phyloP scores from a whole-genome alignment of 371 early-diverging fungal genomes.

The Gilbertella persicaria region DNA sequence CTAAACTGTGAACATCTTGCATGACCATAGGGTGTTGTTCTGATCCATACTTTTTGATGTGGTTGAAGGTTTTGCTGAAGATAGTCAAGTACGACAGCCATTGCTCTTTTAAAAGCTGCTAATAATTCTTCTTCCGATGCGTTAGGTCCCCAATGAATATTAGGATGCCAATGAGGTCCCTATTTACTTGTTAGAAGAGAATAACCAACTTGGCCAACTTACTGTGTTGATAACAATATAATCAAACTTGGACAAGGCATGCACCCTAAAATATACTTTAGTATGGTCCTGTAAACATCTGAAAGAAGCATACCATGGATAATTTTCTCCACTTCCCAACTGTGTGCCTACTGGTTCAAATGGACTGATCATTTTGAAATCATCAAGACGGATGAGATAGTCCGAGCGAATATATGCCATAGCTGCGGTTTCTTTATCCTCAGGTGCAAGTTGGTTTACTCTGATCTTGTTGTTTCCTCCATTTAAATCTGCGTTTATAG shows the following conservation, averaged over 20 bases:
- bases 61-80: conserved; percentile 26
- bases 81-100: conserved; percentile 30
- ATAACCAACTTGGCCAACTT: conserved; percentile 5
- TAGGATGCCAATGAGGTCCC: conserved; percentile 52
- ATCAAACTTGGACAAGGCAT: conserved; percentile 38
- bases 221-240: conserved; percentile 50
- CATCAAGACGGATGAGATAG: conserved; percentile 44
- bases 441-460: conserved; percentile 19
- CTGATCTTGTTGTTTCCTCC: conserved; percentile 34
- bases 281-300: no score
- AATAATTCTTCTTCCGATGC: conserved; percentile 36
- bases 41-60: conserved; percentile 44
- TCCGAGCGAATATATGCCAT: conserved; percentile 46
- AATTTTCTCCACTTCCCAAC: conserved; percentile 45
- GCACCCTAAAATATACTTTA: conserved; percentile 27
- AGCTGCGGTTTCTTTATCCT: conserved; percentile 28
- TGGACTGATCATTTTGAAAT: conserved; percentile 42
- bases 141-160: conserved; percentile 38
- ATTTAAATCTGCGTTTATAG: conserved; percentile 18
- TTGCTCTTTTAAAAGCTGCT: conserved; percentile 36
- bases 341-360: conserved; percentile 35
- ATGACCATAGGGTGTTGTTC: conserved; percentile 53
- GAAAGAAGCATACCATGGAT: conserved; percentile 38
- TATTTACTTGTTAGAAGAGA: conserved; percentile 7
- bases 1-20: conserved; percentile 40